Percentiles rank a stretch among this genome's conserved stretches.
Conservation (phyloP, 2,329 filamentous ascomycete species). For the Fusarium pininemorale region DNA sequence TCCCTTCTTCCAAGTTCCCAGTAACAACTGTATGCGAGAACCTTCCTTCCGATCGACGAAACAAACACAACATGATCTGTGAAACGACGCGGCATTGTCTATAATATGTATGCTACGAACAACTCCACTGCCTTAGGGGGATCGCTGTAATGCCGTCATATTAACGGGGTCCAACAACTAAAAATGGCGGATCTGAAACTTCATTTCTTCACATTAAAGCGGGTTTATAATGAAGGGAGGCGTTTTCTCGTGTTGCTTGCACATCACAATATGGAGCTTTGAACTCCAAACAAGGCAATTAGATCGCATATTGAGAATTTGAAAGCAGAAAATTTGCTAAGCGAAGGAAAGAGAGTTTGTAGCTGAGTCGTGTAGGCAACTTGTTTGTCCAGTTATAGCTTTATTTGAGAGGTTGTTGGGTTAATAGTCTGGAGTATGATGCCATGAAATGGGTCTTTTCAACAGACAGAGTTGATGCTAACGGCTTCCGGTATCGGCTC, state of each 20-base stretch:
- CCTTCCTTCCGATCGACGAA: background rate
- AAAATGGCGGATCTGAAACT: slow-evolving; percentile 30
- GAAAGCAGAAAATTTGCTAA: background rate
- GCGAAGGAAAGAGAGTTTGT: background rate
- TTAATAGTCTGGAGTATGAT: slow-evolving; percentile 3
- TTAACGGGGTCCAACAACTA: slow-evolving; percentile 10
- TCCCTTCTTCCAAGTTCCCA: background rate
- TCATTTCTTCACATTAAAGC: slow-evolving; percentile 21
- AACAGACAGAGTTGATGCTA: slow-evolving; percentile 5
- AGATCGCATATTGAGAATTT: background rate
- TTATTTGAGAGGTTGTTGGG: background rate
- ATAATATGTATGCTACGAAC: slow-evolving; percentile 3
- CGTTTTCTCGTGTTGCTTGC: slow-evolving; percentile 26
- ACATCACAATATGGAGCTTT: slow-evolving; percentile 27
- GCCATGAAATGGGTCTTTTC: background rate
- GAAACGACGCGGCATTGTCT: background rate
- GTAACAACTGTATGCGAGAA: background rate
- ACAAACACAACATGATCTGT: background rate
- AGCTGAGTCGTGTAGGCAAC: slow-evolving; percentile 13
- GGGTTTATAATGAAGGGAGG: slow-evolving; percentile 13
- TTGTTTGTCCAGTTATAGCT: background rate
- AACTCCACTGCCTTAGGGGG: slow-evolving; percentile 32
- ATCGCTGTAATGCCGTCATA: slow-evolving; percentile 37
- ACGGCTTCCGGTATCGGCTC: background rate
- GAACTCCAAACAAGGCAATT: background rate